Base-by-base conservation (phyloP, 2,329 filamentous ascomycete genomes). In the Sclerotinia borealis region DNA sequence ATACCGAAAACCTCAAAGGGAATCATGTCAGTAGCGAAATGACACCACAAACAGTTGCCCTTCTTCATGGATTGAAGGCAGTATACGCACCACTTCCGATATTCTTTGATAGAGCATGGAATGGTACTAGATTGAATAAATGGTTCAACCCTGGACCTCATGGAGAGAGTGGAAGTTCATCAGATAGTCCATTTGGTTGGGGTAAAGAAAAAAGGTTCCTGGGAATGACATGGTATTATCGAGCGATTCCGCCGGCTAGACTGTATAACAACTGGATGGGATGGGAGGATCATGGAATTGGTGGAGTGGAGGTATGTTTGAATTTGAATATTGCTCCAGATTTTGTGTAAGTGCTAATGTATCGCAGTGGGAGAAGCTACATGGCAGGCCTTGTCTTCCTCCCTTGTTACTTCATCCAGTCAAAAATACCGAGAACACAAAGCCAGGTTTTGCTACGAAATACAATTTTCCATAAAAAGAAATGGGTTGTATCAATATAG, bases 1-100 rank as follows among this genome's bases (percentile, higher is more conserved):
- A 93, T 72, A 81, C 85, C 39, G 91, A 93, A 74, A 90, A 90
- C 60, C 79, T 88, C 67, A 81, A 83, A 17, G 88, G 89, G 67
- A 88, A 89, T 70, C 89, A 92, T 72, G 86, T 93, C 70, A 89
- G 88, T 64, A 90, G 89, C 0, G 90, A 93, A 73, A 92, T 93
- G 89, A 89, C 87, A 65, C 85, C 89, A 0, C 86, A 89, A 62
- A 88, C 88, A 0, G 83, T 88, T 31, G 85, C 89, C 0, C 80
- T 93, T 22, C 84, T 92, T 66, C 89, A 95, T 73, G 90, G 91
- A 7, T 79, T 93, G 55, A 93, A 93, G 77, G 86, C 88, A 5
- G 87, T 92, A 4, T 91, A 88, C 71, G 89, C 86, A 13, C 90
- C 90, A 13, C 90, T 93, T 75, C 90, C 90, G 1, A 84, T 93